Evolutionary conservation across 2,329 filamentous ascomycete genomes (phyloP), one percentile per base, ranked within the genome.

Genomic region (Colletotrichum limetticola): DNA sequence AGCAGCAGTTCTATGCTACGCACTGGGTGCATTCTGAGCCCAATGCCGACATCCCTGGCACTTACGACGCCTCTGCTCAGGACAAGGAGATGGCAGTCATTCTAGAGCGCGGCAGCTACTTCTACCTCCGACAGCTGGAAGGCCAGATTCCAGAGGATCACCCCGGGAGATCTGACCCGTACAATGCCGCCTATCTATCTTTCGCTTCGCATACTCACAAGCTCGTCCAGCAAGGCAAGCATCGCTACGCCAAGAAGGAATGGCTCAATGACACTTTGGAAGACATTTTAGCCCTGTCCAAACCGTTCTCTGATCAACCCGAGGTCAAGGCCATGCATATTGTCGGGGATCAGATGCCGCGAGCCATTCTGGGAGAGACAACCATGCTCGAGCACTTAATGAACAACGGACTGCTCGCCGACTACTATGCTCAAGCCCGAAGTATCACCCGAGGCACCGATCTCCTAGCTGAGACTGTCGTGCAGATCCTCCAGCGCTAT

Each of bases 331-430:
- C 57, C 6, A 67, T 67, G 56, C 66, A 53, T 5, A 14, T 68
- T 14, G 66, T 68, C 1, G 57, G 66, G 7, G 66, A 62, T 16
- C 42, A 52, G 16, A 68, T 86, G 19, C 75, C 80, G 2, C 72
- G 77, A 16, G 78, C 82, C 1, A 76, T 86, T 12, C 76, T 78
- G 1, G 81, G 80, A 3, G 76, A 81, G 49, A 78, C 71, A 6
- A 82, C 76, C 4, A 80, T 84, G 66, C 77, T 85, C 8, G 84
- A 85, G 66, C 77, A 81, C 58, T 73, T 86, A 63, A 78, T 76
- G 37, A 75, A 79, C 35, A 77, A 84, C 19, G 77, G 80, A 5
- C 74, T 84, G 53, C 74, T 86, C 4, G 76, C 80, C 11, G 61
- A 76, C 3, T 80, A 82, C 60, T 85, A 86, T 68, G 71, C 28